Base-by-base conservation (phyloP, 2,329 filamentous ascomycete genomes). In the Ampelomyces quisqualis region DNA sequence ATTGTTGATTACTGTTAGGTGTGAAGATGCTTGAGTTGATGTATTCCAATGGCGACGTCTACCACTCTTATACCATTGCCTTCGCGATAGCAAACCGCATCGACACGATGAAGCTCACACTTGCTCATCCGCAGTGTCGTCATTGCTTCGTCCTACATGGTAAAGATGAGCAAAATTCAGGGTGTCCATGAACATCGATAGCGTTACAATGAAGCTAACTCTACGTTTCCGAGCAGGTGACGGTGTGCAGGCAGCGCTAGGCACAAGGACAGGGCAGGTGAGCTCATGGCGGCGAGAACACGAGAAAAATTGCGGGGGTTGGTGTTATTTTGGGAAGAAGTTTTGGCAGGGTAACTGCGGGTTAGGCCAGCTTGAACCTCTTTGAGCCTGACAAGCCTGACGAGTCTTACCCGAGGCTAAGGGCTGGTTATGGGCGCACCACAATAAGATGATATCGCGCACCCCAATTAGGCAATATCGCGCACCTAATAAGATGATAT, bases 261-360 rank as follows among this genome's bases (percentile, higher is more conserved):
- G 28, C 41, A 43, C 34, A 37, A 41, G 44, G 51, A 53, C 40
- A 51, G 37, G 49, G 43, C 42, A 49, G 39, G 53, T 65, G 56
- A 60, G 59, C 55, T 62, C 57, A 62, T 64, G 61, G 57, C 49
- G 53, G 51, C 19, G 39, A 40, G 44, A 45, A 58, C 53, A 58
- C 58, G 57, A 61, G 58, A 50, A 41, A 41, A 18, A 43, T 49
- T 47, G 57, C 55, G 57, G 58, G 53, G 51, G 49, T 32, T 31
- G 22, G 26, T 9, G 38, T 31, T 31, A 31, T 31, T 31, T 31
- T 31, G 29, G 29, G 29, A 11, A 19, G 29, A 10, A 65, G 65
- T 65, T 65, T 66, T 65, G 55, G 62, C 41, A 53, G 28, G 39
- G 21, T 41, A 37, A 49, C 45, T 51, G 47, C 53, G 55, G 57